Conservation (phyloP, 208 protist genomes). For the Endotrypanum monterogeii region DNA sequence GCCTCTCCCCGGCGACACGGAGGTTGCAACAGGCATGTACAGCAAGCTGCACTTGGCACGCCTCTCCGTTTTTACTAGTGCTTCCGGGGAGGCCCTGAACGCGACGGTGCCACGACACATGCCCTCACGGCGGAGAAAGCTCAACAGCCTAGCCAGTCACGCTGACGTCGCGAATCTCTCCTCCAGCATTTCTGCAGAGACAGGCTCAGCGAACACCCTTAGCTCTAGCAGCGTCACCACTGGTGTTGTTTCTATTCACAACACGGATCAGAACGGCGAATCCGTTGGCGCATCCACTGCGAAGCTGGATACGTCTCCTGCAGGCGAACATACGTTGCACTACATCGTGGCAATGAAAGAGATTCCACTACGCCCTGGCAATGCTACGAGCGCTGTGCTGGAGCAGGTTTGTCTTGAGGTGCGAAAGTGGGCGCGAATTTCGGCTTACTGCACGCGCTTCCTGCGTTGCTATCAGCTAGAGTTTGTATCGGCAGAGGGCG, state of each 20-base stretch:
- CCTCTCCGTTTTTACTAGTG: conserved; percentile 46
- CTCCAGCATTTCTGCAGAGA: conserved; percentile 5
- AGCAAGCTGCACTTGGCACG: conserved; percentile 53
- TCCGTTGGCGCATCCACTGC: background rate
- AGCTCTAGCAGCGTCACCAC: background rate
- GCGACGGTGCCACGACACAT: conserved; percentile 16
- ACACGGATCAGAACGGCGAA: background rate
- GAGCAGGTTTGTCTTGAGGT: conserved; percentile 47
- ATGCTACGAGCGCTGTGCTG: conserved; percentile 23
- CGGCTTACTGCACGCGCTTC: conserved; percentile 43
- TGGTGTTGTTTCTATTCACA: background rate
- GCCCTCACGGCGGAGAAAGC: background rate
- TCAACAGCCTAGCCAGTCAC: background rate
- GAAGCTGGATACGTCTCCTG: background rate
- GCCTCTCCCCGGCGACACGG: conserved; percentile 23
- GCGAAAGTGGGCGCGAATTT: conserved; percentile 48
- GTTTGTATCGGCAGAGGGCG: conserved; percentile 31
- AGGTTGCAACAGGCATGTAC: conserved; percentile 54
- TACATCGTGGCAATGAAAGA: conserved; percentile 79
- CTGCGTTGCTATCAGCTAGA: conserved; percentile 66
- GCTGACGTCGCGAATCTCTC: background rate
- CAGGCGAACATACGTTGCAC: conserved; percentile 8
- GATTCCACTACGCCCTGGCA: conserved; percentile 30
- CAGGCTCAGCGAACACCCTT: background rate
- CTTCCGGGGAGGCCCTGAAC: conserved; percentile 6